Evolutionary conservation across 176 grass and related monocot species (phyloP).

Genomic region (Cenchrus purpureus): DNA sequence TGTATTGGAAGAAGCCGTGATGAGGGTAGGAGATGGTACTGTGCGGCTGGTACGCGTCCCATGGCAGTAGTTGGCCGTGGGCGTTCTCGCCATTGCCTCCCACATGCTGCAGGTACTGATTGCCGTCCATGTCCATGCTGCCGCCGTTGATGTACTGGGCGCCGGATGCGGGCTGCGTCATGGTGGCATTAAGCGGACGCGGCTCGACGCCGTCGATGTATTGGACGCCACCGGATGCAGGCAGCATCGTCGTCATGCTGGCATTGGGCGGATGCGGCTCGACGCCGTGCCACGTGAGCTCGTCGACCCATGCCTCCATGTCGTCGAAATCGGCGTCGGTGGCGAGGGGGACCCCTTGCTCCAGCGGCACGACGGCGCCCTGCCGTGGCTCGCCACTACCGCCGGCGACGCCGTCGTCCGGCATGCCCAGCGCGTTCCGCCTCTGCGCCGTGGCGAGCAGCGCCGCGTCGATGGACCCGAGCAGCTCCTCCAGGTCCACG

Average conservation of each 20-base stretch:
- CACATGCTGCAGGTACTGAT: conserved; percentile 23
- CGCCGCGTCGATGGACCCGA: conserved; percentile 29
- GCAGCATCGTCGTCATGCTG: neutral
- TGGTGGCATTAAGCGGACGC: neutral
- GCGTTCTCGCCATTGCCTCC: conserved; percentile 1
- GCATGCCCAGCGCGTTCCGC: conserved; percentile 1
- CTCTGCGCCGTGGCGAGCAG: conserved; percentile 17
- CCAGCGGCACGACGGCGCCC: neutral
- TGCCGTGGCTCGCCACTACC: neutral
- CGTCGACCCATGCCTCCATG: conserved; percentile 6
- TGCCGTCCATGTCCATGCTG: neutral
- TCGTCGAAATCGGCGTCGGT: neutral
- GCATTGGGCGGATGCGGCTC: neutral
- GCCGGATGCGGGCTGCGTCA: neutral
- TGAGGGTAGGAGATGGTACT: neutral
- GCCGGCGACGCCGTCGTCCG: neutral
- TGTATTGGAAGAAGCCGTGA: neutral
- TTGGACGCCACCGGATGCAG: neutral
- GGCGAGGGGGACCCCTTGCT: neutral
- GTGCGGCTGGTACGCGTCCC: conserved; percentile 2
- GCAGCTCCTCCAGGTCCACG: conserved; percentile 21
- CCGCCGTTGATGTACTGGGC: neutral
- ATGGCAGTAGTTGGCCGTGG: neutral
- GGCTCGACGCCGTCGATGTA: neutral
- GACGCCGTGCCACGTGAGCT: neutral